Percentiles rank a stretch among this genome's conserved stretches.
Conservation (phyloP, 805 yeast genomes). For the Cyberlindnera maclurae region DNA sequence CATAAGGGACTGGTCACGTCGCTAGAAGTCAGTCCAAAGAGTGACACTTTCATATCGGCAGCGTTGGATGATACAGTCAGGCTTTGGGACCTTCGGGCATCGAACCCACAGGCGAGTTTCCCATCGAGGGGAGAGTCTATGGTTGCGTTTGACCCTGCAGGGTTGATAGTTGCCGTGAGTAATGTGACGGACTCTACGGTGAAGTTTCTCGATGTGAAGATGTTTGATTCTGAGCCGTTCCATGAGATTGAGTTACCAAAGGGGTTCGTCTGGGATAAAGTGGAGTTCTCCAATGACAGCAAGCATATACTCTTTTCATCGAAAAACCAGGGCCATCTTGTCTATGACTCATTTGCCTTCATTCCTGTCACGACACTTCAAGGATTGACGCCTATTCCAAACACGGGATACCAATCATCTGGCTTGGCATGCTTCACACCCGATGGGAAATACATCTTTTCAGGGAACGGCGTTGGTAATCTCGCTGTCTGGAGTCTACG, state of each 20-base stretch:
- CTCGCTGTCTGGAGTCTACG: constrained; percentile 46
- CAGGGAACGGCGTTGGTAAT: constrained; percentile 49
- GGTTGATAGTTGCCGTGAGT: constrained; percentile 70
- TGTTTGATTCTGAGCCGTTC: constrained; percentile 54
- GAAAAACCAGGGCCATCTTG: constrained; percentile 48
- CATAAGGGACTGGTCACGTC: constrained; percentile 72
- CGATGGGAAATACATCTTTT: constrained; percentile 55
- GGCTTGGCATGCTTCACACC: constrained; percentile 58
- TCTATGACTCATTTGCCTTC: constrained; percentile 69
- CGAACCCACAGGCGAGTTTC: constrained; percentile 56
- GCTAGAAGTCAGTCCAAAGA: constrained; percentile 65
- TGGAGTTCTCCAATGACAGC: constrained; percentile 79
- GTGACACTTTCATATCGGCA: constrained; percentile 57
- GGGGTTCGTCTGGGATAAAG: constrained; percentile 45
- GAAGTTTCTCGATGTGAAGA: constrained; percentile 54
- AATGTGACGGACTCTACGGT: constrained; percentile 36
- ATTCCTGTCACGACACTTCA: constrained; percentile 36
- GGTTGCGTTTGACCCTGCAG: constrained; percentile 78
- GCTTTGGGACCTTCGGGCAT: constrained; percentile 76
- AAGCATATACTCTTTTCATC: constrained; percentile 53
- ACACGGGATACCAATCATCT: constrained; percentile 37
- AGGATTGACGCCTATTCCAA: constrained; percentile 43
- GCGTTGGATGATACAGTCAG: constrained; percentile 75
- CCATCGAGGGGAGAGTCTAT: constrained; percentile 48
- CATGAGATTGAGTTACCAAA: constrained; percentile 33